Evolutionary conservation across 176 grass and related monocot species (phyloP).

Genomic region (Oropetium thomaeum): DNA sequence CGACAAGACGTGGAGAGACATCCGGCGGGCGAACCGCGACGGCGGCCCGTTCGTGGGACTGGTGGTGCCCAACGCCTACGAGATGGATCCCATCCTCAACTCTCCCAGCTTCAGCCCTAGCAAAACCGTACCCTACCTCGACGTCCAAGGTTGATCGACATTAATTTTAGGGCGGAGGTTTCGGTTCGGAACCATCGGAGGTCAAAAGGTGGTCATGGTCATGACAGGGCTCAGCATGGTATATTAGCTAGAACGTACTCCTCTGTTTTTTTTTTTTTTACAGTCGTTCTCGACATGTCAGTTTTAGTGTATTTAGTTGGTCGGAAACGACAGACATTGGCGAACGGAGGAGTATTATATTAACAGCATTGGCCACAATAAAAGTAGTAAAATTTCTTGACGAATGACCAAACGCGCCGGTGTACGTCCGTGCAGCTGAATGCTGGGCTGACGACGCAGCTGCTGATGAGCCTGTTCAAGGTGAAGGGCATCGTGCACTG

Average conservation of each 20-base stretch:
- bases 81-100: slow-evolving; percentile 63
- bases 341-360: too few species aligned
- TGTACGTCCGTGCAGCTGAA: slow-evolving; percentile 34
- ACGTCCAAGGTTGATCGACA: slow-evolving; percentile 54
- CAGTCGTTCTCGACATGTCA: too few species aligned
- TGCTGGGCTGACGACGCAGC: slow-evolving; percentile 54
- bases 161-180: slow-evolving; percentile 51
- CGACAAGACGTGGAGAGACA: background rate
- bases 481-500: slow-evolving; percentile 63
- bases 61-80: slow-evolving; percentile 71
- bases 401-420: too few species aligned
- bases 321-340: too few species aligned
- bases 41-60: slow-evolving; percentile 56
- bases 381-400: too few species aligned
- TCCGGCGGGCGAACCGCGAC: slow-evolving; percentile 27
- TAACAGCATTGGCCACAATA: too few species aligned
- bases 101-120: slow-evolving; percentile 30
- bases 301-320: too few species aligned
- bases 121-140: slow-evolving; percentile 39
- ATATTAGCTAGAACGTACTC: too few species aligned
- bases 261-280: too few species aligned
- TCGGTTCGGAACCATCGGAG: slow-evolving; percentile 51
- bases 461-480: slow-evolving; percentile 50
- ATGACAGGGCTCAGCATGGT: slow-evolving; percentile 82
- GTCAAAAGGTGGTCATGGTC: slow-evolving; percentile 62